A percentile compares a stretch with the other conserved stretches of the same genome.
Evolutionary conservation across 2,329 filamentous ascomycete genomes (phyloP).

Genomic region (Grosmannia huntii): DNA sequence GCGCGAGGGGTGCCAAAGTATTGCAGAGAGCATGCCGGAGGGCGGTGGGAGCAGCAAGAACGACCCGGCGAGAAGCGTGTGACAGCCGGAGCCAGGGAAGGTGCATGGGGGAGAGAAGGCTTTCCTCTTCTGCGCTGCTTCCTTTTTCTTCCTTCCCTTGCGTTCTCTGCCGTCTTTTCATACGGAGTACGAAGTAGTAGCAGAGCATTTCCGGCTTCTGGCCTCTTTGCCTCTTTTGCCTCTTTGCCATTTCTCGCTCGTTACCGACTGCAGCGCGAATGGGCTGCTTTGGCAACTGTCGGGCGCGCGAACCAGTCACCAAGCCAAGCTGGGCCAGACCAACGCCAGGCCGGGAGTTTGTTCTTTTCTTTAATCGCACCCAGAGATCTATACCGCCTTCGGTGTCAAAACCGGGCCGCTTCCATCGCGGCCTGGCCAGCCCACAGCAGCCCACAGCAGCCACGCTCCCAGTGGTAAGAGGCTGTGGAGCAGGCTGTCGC

Average conservation of each 20-base stretch:
- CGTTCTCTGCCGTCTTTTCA: not conserved
- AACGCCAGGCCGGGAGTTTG: not conserved
- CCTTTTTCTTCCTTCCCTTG: not conserved
- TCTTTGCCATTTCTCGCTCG: too few species aligned
- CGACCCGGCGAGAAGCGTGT: not conserved
- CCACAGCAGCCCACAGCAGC: not conserved
- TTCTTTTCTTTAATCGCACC: not conserved
- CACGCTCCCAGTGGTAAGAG: not conserved
- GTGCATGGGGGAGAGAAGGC: too few species aligned
- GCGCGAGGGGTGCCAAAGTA: not conserved
- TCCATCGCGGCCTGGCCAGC: not conserved
- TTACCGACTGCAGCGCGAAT: too few species aligned
- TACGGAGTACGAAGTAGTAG: too few species aligned
- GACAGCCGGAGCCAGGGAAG: not conserved
- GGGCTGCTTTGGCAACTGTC: not conserved
- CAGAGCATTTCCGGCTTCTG: too few species aligned
- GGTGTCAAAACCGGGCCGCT: not conserved
- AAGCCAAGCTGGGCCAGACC: not conserved
- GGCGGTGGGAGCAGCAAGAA: not conserved
- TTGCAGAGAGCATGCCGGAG: not conserved
- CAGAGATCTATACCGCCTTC: not conserved
- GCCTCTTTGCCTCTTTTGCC: too few species aligned
- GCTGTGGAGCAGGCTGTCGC: not conserved
- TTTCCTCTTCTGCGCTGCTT: conserved; percentile 1
- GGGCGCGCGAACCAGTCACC: not conserved